Evolutionary conservation across 2,329 filamentous ascomycete genomes (phyloP).

Genomic region (Aspergillus tubingensis): DNA sequence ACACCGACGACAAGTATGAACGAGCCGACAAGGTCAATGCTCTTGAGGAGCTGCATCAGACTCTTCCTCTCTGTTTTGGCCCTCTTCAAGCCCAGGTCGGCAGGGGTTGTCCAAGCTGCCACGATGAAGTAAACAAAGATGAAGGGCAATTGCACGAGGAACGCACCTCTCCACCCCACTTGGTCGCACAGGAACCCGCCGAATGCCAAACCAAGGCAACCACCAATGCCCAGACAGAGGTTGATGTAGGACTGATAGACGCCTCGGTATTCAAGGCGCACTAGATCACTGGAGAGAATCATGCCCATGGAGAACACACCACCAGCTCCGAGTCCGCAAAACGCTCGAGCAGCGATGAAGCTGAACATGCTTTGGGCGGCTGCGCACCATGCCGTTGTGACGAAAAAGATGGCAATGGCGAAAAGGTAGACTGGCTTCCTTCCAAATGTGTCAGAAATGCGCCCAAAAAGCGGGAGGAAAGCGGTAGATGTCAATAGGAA

Average conservation of each 20-base stretch:
- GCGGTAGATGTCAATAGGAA: conserved; percentile 76
- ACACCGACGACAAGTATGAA: conserved; percentile 50
- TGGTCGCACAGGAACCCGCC: conserved; percentile 44
- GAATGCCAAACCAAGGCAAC: conserved; percentile 42
- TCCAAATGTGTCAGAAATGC: conserved; percentile 73
- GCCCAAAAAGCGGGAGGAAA: conserved; percentile 73
- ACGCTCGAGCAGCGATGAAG: conserved; percentile 70
- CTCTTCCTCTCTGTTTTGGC: conserved; percentile 44
- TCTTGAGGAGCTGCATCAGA: conserved; percentile 47
- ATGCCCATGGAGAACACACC: conserved; percentile 71
- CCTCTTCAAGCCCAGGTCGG: conserved; percentile 48
- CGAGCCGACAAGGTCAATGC: conserved; percentile 54
- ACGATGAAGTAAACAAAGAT: conserved; percentile 49
- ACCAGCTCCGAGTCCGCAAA: conserved; percentile 73
- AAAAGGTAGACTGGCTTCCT: conserved; percentile 68
- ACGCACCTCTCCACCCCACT: conserved; percentile 45
- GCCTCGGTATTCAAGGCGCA: conserved; percentile 66
- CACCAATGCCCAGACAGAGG: conserved; percentile 38
- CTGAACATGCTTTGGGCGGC: conserved; percentile 67
- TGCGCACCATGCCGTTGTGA: conserved; percentile 71
- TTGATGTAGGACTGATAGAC: conserved; percentile 48
- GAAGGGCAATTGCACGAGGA: conserved; percentile 54
- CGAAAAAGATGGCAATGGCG: conserved; percentile 62
- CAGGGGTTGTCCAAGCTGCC: conserved; percentile 47
- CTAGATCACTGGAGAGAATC: conserved; percentile 61